Conservation (phyloP, 768 basidiomycete genomes). For the Paxillus ammoniavirescens region DNA sequence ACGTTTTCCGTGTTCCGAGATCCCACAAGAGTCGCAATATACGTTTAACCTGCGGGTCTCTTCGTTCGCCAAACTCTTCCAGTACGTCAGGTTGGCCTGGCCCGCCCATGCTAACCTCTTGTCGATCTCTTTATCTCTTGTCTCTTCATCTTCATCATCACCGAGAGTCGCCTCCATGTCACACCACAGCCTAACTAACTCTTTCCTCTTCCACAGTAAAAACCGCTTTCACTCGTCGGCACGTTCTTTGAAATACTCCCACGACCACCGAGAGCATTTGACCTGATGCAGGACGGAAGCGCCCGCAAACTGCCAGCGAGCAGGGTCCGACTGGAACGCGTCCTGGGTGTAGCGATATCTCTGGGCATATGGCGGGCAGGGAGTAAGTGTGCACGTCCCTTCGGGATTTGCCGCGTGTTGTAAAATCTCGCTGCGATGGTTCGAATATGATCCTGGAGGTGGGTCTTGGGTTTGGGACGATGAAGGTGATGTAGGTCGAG, state of each 20-base stretch:
- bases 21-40: constrained; percentile 7
- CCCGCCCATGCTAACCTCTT: constrained; percentile 17
- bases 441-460: neutral
- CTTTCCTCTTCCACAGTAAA: constrained; percentile 27
- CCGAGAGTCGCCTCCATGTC: neutral
- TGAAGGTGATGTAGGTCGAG: neutral
- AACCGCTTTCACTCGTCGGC: constrained; percentile 25
- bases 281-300: constrained; percentile 19
- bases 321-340: constrained; percentile 14
- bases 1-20: constrained; percentile 4
- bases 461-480: neutral
- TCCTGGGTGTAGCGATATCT: neutral
- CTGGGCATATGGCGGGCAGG: neutral
- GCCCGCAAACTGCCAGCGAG: constrained; percentile 35
- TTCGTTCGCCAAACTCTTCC: constrained; percentile 17
- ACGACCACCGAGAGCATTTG: constrained; percentile 26
- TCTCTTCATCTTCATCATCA: constrained; percentile 2
- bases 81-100: constrained; percentile 22
- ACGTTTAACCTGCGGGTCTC: constrained; percentile 12
- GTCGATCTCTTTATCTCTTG: constrained; percentile 17
- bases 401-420: neutral
- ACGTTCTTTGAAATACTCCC: constrained; percentile 31
- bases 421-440: neutral
- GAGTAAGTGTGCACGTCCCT: neutral
- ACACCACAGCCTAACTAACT: constrained; percentile 3